phyloP scores from a whole-genome alignment of 257 asterid species.

The Scutellaria baicalensis region DNA sequence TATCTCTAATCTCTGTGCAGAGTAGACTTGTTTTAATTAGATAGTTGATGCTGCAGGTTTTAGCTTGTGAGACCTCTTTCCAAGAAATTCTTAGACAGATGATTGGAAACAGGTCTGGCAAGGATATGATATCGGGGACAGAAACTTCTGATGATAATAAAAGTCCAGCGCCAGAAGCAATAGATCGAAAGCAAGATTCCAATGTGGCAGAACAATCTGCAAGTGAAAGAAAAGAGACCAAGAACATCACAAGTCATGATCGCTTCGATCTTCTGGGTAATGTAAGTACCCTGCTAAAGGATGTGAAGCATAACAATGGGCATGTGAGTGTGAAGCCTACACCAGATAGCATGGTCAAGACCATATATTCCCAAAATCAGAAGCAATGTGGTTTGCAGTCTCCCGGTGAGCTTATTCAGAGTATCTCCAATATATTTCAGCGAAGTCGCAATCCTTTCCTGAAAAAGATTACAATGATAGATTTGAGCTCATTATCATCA shows the following conservation, averaged over 20 bases:
- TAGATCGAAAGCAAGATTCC: slow-evolving; percentile 27
- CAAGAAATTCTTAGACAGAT: slow-evolving; percentile 84
- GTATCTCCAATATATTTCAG: slow-evolving; percentile 58
- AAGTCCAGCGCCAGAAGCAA: slow-evolving; percentile 24
- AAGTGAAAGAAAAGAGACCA: slow-evolving; percentile 36
- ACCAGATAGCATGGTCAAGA: slow-evolving; percentile 35
- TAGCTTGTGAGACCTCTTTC: slow-evolving; percentile 86
- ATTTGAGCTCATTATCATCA: slow-evolving; percentile 55
- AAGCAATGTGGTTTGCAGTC: slow-evolving; percentile 47
- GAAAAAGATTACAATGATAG: slow-evolving; percentile 63
- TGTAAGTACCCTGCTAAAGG: slow-evolving; percentile 60
- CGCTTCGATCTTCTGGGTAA: slow-evolving; percentile 72
- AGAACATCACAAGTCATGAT: slow-evolving; percentile 48
- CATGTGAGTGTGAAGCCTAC: slow-evolving; percentile 33
- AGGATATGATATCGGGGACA: slow-evolving; percentile 25
- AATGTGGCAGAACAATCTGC: slow-evolving; percentile 21
- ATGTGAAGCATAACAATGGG: slow-evolving; percentile 52
- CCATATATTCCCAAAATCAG: slow-evolving; percentile 35
- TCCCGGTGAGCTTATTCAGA: slow-evolving; percentile 76
- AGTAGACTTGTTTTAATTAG: slow-evolving; percentile 8
- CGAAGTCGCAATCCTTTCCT: slow-evolving; percentile 82
- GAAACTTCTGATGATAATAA: slow-evolving; percentile 27
- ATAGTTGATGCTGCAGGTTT: slow-evolving; percentile 54
- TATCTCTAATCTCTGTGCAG: slow-evolving; percentile 3
- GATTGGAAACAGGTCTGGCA: slow-evolving; percentile 49